Base-by-base conservation (phyloP, 306 rosid genomes). In the Vigna unguiculata region DNA sequence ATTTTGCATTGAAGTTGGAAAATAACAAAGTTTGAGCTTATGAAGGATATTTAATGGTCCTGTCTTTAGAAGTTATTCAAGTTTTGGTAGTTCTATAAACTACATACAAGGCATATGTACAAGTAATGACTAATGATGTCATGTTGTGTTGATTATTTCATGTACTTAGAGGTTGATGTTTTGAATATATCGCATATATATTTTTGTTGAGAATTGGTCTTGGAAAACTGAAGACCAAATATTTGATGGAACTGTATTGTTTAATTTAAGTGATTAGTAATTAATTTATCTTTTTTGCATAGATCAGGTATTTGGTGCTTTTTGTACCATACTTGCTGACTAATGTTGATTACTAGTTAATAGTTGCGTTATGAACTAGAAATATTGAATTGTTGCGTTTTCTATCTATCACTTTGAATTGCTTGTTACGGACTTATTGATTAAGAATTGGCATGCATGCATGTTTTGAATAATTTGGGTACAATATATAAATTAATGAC, bases 1-100 rank as follows among this genome's bases (percentile, higher is more conserved):
- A 21, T 75, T 65, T 46, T 47, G 60, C 48, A 55, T 68, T 77
- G 4, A 66, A 72, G 81, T 78, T 83, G 76, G 80, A 54, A 71
- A 51, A 25, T 75, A 45, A 62, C 78, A 83, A 69, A 47, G 68
- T 68, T 48, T 65, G 71, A 69, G 78, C 70, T 60, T 59, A 55
- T 78, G 53, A 73, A 52, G 55, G 82, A 58, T 65, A 41, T 69
- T 70, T 71, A 73, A 79, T 32, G 71, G 17, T 41, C 70, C 4
- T 54, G 36, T 43, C 30, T 71, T 36, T 51, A 17, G 2, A 36
- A 52, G 53, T 38, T 60, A 58, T 71, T 58, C 7, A 16, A 59
- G 40, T 85, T 80, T 59, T 59, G 59, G 62, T 74, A 71, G 72
- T 38, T 63, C 72, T n/a, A 47, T 54, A 60, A 59, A 75, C 43